Evolutionary conservation across 176 grass and related monocot species (phyloP).

Genomic region (Eleusine indica): DNA sequence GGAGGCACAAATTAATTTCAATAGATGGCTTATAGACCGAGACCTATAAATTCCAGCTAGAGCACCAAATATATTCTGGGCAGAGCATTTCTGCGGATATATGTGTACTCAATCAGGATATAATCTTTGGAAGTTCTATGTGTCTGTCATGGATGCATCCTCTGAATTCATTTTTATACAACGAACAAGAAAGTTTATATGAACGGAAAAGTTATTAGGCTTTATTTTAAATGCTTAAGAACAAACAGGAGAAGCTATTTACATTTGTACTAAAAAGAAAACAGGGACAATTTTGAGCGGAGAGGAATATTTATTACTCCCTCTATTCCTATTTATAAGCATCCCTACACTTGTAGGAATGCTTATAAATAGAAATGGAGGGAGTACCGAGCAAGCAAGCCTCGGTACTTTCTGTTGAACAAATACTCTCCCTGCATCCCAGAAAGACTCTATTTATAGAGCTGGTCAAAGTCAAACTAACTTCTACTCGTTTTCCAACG

Average conservation of each 20-base stretch:
- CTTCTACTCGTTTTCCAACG: too few relatives aligned
- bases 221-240: neutral
- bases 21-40: conserved; percentile 32
- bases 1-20: conserved; percentile 38
- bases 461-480: too few relatives aligned
- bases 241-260: neutral
- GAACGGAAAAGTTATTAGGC: neutral
- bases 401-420: too few relatives aligned
- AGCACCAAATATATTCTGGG: conserved; percentile 38
- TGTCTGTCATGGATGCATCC: neutral
- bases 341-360: too few relatives aligned
- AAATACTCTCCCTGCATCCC: too few relatives aligned
- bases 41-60: conserved; percentile 44
- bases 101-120: conserved; percentile 24
- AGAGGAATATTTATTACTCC: too few relatives aligned
- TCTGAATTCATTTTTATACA: neutral
- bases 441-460: too few relatives aligned
- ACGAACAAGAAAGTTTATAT: neutral
- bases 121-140: conserved; percentile 40
- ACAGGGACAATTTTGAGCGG: too few relatives aligned
- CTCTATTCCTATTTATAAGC: too few relatives aligned
- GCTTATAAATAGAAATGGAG: too few relatives aligned
- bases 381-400: too few relatives aligned
- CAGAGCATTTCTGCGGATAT: conserved; percentile 32
- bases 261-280: too few relatives aligned